Base-by-base conservation (phyloP, 495 filamentous ascomycete genomes). In the Trichoderma erinaceum region DNA sequence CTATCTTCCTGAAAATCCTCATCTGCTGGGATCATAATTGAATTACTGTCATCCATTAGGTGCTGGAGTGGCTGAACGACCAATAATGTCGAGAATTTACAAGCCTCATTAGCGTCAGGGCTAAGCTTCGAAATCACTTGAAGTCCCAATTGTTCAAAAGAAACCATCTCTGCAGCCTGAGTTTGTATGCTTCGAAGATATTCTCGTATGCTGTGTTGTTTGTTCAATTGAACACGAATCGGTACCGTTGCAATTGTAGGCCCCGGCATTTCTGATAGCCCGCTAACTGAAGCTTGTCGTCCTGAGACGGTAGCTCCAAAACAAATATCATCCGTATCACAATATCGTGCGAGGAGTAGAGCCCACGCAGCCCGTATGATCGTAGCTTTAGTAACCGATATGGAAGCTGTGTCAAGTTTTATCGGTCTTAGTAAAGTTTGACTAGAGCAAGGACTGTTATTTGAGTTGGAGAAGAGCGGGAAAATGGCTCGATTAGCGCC, bases 221-320 rank as follows among this genome's bases (percentile, higher is more conserved):
- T 48, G 41, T 58, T 38, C 8, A 75, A 25, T 3, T 52, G 66
- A 4, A 78, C 73, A 1, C 86, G 79, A 12, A 84, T 74, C 5
- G 88, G 88, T 0, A 88, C 73, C 0, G 88, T 88, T 25, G 86
- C 81, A 56, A 89, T 82, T 1, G 86, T 76, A 1, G 87, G 81
- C 0, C 83, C 85, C 6, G 78, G 71, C 64, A 86, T 82, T 21
- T 78, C 73, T n/a, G 75, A 74, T n/a, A 88, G 72, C 27, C 80
- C 83, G 5, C 71, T 67, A 1, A 87, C 70, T 11, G 78, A 72
- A 7, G 78, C 77, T 27, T 80, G 76, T 0, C 86, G 76, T 35
- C 85, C 85, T 65, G 77, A 79, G 25, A 83, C 72, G 16, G 81
- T 67, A 68, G 81, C 79, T 15, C 81, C 81, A 65, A 83, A 83